A percentile compares a stretch with the other conserved stretches of the same genome.
These are phyloP conservation scores for Penicillium cataractarum DNA, from an alignment of 495 filamentous ascomycete genomes.

Conservation along the genomic window DNA sequence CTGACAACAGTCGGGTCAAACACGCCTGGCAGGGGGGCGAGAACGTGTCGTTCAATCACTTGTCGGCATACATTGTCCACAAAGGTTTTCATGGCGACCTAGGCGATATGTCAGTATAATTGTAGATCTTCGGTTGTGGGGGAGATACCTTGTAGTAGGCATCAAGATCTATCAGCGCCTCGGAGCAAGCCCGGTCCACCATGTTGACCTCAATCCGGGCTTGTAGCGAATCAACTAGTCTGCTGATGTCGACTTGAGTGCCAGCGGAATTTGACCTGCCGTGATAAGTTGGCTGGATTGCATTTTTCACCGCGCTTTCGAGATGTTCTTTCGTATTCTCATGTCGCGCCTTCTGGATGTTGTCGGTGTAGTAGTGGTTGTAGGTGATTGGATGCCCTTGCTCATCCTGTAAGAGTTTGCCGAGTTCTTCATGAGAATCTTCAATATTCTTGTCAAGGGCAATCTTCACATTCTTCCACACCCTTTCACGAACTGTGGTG, in stretches of 20 bases:
- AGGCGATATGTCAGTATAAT: neutral
- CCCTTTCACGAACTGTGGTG: constrained; percentile 32
- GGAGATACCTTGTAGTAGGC: constrained; percentile 24
- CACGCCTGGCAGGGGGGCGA: neutral
- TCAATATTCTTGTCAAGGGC: constrained; percentile 27
- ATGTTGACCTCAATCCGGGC: neutral
- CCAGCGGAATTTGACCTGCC: neutral
- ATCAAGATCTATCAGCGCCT: neutral
- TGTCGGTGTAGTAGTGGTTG: constrained; percentile 52
- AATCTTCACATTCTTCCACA: constrained; percentile 22
- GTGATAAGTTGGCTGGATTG: neutral
- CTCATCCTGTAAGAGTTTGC: constrained; percentile 47
- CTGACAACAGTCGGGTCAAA: constrained; percentile 10
- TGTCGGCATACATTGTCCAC: constrained; percentile 45
- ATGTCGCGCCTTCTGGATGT: constrained; percentile 38
- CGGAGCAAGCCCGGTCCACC: neutral
- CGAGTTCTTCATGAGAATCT: constrained; percentile 36
- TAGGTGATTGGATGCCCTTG: constrained; percentile 48
- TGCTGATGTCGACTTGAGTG: neutral
- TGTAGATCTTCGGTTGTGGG: neutral
- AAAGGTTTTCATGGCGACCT: constrained; percentile 39
- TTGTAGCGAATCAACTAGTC: neutral
- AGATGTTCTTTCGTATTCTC: constrained; percentile 16
- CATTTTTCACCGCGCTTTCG: neutral
- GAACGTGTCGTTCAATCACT: constrained; percentile 41